Base-by-base conservation (phyloP, 106 monocot genomes). In the Xerophyta viscosa region DNA sequence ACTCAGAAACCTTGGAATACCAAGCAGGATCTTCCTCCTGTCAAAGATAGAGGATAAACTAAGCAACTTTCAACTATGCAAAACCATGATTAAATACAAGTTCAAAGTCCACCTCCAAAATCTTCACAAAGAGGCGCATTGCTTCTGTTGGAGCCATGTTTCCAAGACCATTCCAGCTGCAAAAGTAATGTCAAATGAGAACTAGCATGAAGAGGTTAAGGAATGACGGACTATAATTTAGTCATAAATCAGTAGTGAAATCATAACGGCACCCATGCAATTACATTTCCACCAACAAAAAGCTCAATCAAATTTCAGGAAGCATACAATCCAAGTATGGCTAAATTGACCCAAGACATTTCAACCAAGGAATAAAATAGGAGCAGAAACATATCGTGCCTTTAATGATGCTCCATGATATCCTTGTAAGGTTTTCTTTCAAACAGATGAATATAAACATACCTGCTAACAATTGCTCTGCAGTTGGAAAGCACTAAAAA, bases 121-220 rank as follows among this genome's bases (percentile, higher is more conserved):
- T 82, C 65, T 99, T 99, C 50, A 99, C 98, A 63, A 99, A 99
- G 31, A 99, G 74, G 17, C 98, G 86, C 98, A 99, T 99, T 50
- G 98, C 98, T 66, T 99, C 98, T 62, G 90, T 75, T 54, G 98
- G 75, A 66, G 79, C 71, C 85, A 99, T 90, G 69, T 83, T 83
- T 66, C 79, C 86, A 69, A 99, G 98, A n/a, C 77, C 86, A 86
- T 84, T 55, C 98, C 98, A 99, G 74, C 98, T 99, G 73, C 14
- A 79, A 63, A 2, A 13, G 68, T 37, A 42, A 60, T 27, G 24
- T 37, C 18, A 20, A 58, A 51, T 2, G 37, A 15, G 30, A 31
- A 15, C 4, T 27, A 50, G 22, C 39, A 39, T 33, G 33, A 33
- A 39, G 15, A 39, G 39, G 3, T 39, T 8, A 12, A 39, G 1